Conservation (phyloP, 2,329 filamentous ascomycete species). For the Didymella glomerata region DNA sequence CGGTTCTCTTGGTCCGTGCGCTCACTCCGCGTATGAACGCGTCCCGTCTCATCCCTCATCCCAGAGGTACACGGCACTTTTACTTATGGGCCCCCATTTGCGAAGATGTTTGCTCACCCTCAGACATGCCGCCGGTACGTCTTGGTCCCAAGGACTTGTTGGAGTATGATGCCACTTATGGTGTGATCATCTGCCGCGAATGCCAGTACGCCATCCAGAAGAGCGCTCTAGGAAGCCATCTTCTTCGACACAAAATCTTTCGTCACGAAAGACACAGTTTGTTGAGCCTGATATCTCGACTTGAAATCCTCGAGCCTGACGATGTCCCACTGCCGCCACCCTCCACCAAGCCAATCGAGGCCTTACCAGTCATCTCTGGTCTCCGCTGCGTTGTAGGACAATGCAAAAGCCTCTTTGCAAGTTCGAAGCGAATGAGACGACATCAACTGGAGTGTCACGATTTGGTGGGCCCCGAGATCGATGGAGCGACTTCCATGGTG, state of each 20-base stretch:
- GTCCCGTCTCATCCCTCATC: neutral
- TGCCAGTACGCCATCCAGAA: slow-evolving; percentile 53
- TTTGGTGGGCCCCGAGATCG: slow-evolving; percentile 10
- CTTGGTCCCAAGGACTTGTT: slow-evolving; percentile 30
- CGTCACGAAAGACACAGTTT: slow-evolving; percentile 43
- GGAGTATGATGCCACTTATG: slow-evolving; percentile 31
- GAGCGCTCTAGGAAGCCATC: slow-evolving; percentile 48
- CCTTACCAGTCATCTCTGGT: slow-evolving; percentile 42
- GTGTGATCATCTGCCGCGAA: slow-evolving; percentile 48
- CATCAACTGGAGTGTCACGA: slow-evolving; percentile 45
- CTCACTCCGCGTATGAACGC: neutral
- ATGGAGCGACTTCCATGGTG: slow-evolving; percentile 2
- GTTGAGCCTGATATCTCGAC: slow-evolving; percentile 33
- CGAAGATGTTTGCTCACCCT: no score
- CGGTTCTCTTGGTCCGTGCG: slow-evolving; percentile 4
- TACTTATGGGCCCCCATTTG: no score
- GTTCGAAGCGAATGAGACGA: slow-evolving; percentile 48
- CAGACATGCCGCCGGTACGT: neutral
- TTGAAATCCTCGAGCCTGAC: slow-evolving; percentile 45
- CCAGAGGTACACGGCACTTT: neutral
- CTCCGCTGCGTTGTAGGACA: slow-evolving; percentile 37
- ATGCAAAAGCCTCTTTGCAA: slow-evolving; percentile 46
- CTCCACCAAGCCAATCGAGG: slow-evolving; percentile 35
- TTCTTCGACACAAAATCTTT: slow-evolving; percentile 52
- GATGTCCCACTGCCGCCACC: slow-evolving; percentile 37